Percentiles rank a stretch among this genome's conserved stretches.
Evolutionary conservation across 352 stramenopile species (phyloP).

Genomic region (Phytophthora pluvialis): DNA sequence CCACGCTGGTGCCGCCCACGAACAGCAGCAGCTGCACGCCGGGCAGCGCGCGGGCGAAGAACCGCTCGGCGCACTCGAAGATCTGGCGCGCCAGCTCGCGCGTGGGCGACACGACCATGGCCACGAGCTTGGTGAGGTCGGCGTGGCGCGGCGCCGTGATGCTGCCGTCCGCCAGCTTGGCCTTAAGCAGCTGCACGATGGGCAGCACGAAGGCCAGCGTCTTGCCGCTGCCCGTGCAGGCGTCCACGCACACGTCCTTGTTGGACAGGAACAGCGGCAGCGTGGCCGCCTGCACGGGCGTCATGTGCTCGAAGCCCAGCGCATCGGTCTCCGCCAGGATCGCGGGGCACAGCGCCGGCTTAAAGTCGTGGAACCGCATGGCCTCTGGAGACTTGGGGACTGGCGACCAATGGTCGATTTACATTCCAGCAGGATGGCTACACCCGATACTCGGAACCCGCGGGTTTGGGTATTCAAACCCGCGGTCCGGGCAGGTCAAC

Average conservation of each 20-base stretch:
- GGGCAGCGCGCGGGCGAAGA: conserved; percentile 68
- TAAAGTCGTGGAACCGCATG: conserved; percentile 88
- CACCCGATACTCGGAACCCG: too few relatives aligned
- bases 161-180: conserved; percentile 61
- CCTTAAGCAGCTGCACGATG: conserved; percentile 92
- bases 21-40: conserved; percentile 87
- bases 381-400: conserved; percentile 1
- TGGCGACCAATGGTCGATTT: background rate
- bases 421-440: too few relatives aligned
- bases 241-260: conserved; percentile 95
- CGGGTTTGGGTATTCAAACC: too few relatives aligned
- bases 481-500: too few relatives aligned
- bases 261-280: conserved; percentile 94
- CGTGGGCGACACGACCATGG: conserved; percentile 91
- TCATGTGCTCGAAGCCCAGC: conserved; percentile 91
- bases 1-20: conserved; percentile 89
- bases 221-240: conserved; percentile 95
- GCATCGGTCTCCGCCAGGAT: conserved; percentile 75
- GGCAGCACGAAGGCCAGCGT: conserved; percentile 95
- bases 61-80: conserved; percentile 71
- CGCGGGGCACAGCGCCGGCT: conserved; percentile 75
- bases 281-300: conserved; percentile 89
- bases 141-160: conserved; percentile 60
- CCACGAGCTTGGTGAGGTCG: conserved; percentile 69
- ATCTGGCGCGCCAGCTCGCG: conserved; percentile 90